Evolutionary conservation across 495 filamentous ascomycete species (phyloP), one percentile per base, ranked within the genome.

Genomic region (Rusavskia elegans): DNA sequence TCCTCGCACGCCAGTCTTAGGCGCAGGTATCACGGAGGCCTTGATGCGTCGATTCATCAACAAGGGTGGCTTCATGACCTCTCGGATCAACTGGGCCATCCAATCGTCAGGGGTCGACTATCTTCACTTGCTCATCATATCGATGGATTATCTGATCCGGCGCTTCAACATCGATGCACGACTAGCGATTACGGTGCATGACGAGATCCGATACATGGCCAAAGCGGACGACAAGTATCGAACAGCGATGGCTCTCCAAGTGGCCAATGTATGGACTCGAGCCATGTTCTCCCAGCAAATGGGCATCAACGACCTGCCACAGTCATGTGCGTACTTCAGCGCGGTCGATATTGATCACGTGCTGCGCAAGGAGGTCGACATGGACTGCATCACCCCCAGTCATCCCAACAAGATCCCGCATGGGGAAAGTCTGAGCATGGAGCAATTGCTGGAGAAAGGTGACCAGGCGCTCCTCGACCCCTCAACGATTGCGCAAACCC

Each of bases 31-130:
- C 61, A 99, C 92, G 0, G 89, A 97, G 64, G 92, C 92, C 0
- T 71, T 99, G 16, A 88, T 89, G 81, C 73, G 81, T 41, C 80
- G 86, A 32, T 93, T 82, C 61, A 80, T 97, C 58, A 88, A 79
- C 65, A 89, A 84, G 59, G 89, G 89, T 29, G 87, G 83, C 45
- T 99, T 90, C 68, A 84, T 99, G 71, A 93, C 93, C 2, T 92
- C 85, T 35, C 81, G 92, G 17, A 95, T 99, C 69, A 99, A 99
- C 63, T 99, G 92, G 92, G 92, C 92, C 19, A 96, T 99, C 56
- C 92, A 99, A 59, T 95, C 88, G 2, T 92, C 85, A 8, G 92
- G 92, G 30, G 92, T 97, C 13, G 92, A 99, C 67, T 99, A 99
- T 66, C 78, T 99, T 11, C 92, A 99, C 59, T 82, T 99, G 10